Conservation (phyloP, 345 rosid species). For the Iberis pinnata region DNA sequence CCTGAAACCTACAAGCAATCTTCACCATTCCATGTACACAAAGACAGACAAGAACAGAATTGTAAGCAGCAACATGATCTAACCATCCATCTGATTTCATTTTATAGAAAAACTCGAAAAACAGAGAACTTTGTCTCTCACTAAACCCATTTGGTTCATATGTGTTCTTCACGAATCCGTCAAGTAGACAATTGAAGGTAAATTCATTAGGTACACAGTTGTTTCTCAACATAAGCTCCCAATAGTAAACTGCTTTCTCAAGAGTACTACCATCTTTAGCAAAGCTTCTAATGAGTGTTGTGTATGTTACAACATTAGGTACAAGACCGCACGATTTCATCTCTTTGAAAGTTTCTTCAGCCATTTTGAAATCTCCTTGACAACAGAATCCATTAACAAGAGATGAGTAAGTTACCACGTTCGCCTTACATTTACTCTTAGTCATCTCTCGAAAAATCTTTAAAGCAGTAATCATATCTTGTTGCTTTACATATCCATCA, state of each 20-base stretch:
- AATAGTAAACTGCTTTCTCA: slow-evolving; percentile 52
- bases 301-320: slow-evolving; percentile 78
- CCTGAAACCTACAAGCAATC: slow-evolving; percentile 48
- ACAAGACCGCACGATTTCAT: slow-evolving; percentile 51
- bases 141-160: slow-evolving; percentile 18
- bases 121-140: slow-evolving; percentile 34
- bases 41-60: slow-evolving; percentile 53
- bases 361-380: slow-evolving; percentile 41
- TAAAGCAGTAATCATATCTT: slow-evolving; percentile 49
- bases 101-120: slow-evolving; percentile 40
- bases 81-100: slow-evolving; percentile 63
- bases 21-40: slow-evolving; percentile 59
- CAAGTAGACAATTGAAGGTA: slow-evolving; percentile 59
- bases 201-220: slow-evolving; percentile 63
- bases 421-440: slow-evolving; percentile 58
- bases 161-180: slow-evolving; percentile 51
- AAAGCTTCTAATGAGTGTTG: slow-evolving; percentile 54
- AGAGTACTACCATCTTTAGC: slow-evolving; percentile 57
- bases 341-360: slow-evolving; percentile 54
- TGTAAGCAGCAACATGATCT: slow-evolving; percentile 48
- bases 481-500: slow-evolving; percentile 72
- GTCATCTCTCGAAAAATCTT: slow-evolving; percentile 52
- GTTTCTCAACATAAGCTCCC: slow-evolving; percentile 65
- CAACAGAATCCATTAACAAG: slow-evolving; percentile 69
- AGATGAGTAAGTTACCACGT: slow-evolving; percentile 67